A percentile compares a stretch with the other conserved stretches of the same genome.
Evolutionary conservation across 1,139 yeast genomes (phyloP).

Genomic region (Pichia sp.): DNA sequence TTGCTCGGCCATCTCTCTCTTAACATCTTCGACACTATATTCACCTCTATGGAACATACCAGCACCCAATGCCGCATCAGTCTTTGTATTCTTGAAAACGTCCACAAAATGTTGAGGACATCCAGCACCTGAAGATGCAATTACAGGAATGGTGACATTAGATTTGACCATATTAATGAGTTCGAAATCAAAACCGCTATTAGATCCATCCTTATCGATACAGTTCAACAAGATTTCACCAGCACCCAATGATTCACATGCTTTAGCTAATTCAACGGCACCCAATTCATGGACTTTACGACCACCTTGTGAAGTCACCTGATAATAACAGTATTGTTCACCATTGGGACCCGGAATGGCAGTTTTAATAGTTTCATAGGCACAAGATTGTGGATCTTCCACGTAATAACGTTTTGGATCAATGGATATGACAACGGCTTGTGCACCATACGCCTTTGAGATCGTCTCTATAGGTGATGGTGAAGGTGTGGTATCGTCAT

Average conservation of each 20-base stretch:
- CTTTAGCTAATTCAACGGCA: slow-evolving; percentile 79
- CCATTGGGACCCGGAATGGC: slow-evolving; percentile 71
- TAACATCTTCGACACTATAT: slow-evolving; percentile 79
- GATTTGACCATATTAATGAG: slow-evolving; percentile 68
- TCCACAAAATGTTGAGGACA: slow-evolving; percentile 82
- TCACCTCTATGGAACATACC: slow-evolving; percentile 97
- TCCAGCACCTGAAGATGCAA: slow-evolving; percentile 98
- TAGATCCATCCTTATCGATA: slow-evolving; percentile 94
- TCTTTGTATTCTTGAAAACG: slow-evolving; percentile 70
- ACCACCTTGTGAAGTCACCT: slow-evolving; percentile 95
- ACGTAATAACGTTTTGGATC: slow-evolving; percentile 90
- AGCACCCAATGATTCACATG: slow-evolving; percentile 93
- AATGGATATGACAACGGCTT: slow-evolving; percentile 94
- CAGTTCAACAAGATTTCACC: slow-evolving; percentile 91
- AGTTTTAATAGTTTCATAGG: slow-evolving; percentile 53
- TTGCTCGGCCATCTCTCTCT: slow-evolving; percentile 46
- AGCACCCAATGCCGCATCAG: slow-evolving; percentile 97
- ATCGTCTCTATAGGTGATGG: slow-evolving; percentile 85
- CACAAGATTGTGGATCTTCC: slow-evolving; percentile 47
- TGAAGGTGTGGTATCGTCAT: slow-evolving; percentile 55
- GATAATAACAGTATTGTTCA: slow-evolving; percentile 84
- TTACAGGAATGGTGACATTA: slow-evolving; percentile 80
- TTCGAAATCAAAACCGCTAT: slow-evolving; percentile 86
- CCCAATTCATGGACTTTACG: slow-evolving; percentile 85
- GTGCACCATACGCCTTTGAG: slow-evolving; percentile 85